Evolutionary conservation across 2,329 filamentous ascomycete species (phyloP).

Genomic region (Tolypocladium paradoxum): DNA sequence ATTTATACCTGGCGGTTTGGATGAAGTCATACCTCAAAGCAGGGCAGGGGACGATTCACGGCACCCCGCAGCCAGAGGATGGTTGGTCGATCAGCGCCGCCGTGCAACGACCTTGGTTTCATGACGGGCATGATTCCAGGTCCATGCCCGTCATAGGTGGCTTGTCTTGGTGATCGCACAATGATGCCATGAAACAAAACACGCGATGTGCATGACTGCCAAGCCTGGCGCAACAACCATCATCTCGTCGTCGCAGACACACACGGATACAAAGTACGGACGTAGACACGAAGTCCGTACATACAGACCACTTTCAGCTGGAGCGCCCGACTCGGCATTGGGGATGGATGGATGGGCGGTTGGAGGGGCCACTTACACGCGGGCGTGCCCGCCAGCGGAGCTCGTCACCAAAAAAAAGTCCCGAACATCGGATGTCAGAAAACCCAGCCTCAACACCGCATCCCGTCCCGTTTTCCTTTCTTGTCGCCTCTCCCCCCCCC

Average conservation of each 20-base stretch:
- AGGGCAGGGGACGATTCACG: background rate
- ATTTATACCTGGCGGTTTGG: background rate
- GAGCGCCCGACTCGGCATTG: background rate
- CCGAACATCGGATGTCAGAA: conserved; percentile 1
- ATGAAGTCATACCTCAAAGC: background rate
- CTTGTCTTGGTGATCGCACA: background rate
- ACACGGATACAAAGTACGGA: too few species aligned
- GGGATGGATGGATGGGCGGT: background rate
- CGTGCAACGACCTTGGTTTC: background rate
- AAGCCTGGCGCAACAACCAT: background rate
- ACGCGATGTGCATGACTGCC: background rate
- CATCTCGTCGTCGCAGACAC: background rate
- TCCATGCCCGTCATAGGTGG: background rate
- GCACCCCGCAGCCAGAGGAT: background rate
- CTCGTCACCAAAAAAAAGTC: background rate
- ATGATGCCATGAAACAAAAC: background rate
- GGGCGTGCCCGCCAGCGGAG: too few species aligned
- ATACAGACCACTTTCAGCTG: background rate
- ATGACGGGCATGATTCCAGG: background rate
- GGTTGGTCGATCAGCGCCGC: background rate
- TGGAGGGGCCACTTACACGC: background rate
- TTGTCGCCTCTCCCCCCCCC: too few species aligned
- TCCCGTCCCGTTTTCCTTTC: background rate
- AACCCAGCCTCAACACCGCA: background rate
- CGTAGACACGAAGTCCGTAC: too few species aligned